Conservation (phyloP, 2,329 filamentous ascomycete species). For the Venturia asperata region DNA sequence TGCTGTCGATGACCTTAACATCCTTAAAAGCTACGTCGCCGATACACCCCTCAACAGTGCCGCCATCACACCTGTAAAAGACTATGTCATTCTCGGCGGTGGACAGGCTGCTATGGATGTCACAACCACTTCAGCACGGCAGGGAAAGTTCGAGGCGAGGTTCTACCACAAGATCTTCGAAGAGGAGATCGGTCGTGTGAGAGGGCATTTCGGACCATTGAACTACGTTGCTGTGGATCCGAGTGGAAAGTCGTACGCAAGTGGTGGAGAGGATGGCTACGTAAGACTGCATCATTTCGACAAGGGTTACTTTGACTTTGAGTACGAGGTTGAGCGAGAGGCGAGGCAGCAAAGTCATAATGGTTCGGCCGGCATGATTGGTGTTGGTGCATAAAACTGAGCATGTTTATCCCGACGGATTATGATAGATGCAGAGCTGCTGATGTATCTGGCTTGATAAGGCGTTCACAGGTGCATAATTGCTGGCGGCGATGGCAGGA, state of each 20-base stretch:
- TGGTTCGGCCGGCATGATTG: constrained; percentile 12
- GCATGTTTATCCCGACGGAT: constrained; percentile 2
- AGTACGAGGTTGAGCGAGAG: constrained; percentile 96
- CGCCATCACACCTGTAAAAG: constrained; percentile 88
- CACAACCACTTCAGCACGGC: constrained; percentile 83
- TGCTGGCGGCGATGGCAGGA: not conserved
- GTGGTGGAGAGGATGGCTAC: constrained; percentile 96
- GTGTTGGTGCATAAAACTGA: constrained; percentile 7
- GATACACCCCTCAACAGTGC: constrained; percentile 97
- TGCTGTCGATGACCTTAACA: constrained; percentile 75
- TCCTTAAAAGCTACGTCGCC: constrained; percentile 85
- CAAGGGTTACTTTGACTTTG: constrained; percentile 96
- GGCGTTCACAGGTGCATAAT: constrained; percentile 8
- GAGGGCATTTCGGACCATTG: constrained; percentile 92
- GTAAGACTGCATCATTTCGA: constrained; percentile 98
- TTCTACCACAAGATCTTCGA: constrained; percentile 99
- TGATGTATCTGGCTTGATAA: constrained; percentile 8
- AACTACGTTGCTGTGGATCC: constrained; percentile 96
- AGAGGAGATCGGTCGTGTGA: constrained; percentile 94
- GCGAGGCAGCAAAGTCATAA: constrained; percentile 1
- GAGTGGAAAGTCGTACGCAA: constrained; percentile 84
- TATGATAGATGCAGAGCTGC: not conserved
- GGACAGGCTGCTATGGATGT: constrained; percentile 99
- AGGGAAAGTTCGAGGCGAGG: constrained; percentile 98
- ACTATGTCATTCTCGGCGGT: constrained; percentile 95